These are phyloP conservation scores for Rubus idaeus DNA, from an alignment of 306 rosid genomes.

Conservation along the genomic window DNA sequence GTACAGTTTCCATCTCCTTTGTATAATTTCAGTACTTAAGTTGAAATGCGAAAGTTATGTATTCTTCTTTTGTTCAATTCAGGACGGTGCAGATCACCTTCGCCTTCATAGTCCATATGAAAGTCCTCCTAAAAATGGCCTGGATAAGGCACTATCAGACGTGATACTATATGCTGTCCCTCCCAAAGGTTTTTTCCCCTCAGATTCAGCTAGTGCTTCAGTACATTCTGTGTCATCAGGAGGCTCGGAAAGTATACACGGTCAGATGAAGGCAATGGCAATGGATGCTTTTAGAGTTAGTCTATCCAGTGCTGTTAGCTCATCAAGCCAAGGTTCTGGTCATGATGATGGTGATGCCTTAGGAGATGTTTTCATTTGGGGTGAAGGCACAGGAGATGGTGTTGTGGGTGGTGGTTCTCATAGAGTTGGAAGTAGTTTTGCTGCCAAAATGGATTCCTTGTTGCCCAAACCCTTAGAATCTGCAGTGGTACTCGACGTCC, in stretches of 20 bases:
- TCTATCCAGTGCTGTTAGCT: conserved; percentile 96
- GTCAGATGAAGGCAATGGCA: conserved; percentile 81
- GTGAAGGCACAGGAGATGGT: conserved; percentile 95
- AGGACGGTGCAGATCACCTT: conserved; percentile 90
- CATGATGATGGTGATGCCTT: conserved; percentile 98
- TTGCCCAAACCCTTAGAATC: conserved; percentile 97
- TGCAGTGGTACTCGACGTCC: conserved; percentile 93
- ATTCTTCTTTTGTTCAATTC: conserved; percentile 32
- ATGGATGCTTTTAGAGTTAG: conserved; percentile 98
- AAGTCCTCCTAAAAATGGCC: conserved; percentile 93
- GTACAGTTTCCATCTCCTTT: conserved; percentile 40
- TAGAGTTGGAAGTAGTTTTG: conserved; percentile 65
- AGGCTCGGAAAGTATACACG: conserved; percentile 93
- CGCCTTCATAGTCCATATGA: conserved; percentile 92
- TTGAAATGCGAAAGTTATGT: conserved; percentile 23
- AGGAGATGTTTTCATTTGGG: conserved; percentile 99
- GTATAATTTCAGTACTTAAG: conserved; percentile 15
- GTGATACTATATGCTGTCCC: conserved; percentile 77
- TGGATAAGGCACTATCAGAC: conserved; percentile 86
- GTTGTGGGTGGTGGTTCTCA: conserved; percentile 90
- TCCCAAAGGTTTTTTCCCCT: conserved; percentile 86
- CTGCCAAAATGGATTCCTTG: conserved; percentile 75
- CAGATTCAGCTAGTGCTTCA: conserved; percentile 93
- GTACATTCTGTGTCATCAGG: conserved; percentile 95
- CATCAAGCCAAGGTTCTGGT: conserved; percentile 99